These are phyloP conservation scores for Leucogyrophana mollusca DNA, from an alignment of 768 basidiomycete species.

Conservation along the genomic window DNA sequence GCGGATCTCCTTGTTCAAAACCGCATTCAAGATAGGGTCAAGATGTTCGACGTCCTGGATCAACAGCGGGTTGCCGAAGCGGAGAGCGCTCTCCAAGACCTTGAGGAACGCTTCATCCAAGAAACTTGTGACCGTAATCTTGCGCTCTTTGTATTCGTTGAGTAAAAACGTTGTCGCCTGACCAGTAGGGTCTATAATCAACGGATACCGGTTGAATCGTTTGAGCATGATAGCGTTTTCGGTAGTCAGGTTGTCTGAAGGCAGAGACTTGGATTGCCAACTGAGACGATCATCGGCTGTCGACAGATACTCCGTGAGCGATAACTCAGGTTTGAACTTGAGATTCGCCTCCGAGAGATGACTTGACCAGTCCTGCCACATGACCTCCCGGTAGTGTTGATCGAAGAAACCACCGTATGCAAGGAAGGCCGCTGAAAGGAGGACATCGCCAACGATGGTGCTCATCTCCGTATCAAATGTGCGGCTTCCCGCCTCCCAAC, in stretches of 20 bases:
- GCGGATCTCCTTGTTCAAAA: constrained; percentile 94
- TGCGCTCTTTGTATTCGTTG: constrained; percentile 93
- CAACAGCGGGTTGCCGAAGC: constrained; percentile 95
- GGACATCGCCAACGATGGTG: constrained; percentile 95
- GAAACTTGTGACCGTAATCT: constrained; percentile 98
- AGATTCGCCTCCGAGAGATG: constrained; percentile 89
- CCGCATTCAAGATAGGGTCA: constrained; percentile 96
- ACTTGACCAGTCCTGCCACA: constrained; percentile 94
- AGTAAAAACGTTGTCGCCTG: constrained; percentile 94
- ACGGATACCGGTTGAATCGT: constrained; percentile 94
- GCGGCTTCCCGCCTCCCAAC: constrained; percentile 94
- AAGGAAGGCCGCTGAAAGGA: constrained; percentile 93
- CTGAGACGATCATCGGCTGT: constrained; percentile 93
- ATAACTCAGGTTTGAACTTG: constrained; percentile 89
- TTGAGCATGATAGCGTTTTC: constrained; percentile 99
- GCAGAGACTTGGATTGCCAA: constrained; percentile 96
- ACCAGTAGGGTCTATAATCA: constrained; percentile 97
- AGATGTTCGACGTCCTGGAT: constrained; percentile 98
- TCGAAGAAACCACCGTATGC: constrained; percentile 99
- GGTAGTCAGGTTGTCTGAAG: constrained; percentile 91
- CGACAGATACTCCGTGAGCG: constrained; percentile 93
- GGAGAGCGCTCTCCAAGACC: constrained; percentile 96
- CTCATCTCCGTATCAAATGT: constrained; percentile 98
- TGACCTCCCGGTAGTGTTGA: constrained; percentile 93
- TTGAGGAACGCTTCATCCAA: constrained; percentile 98